Evolutionary conservation across 495 filamentous ascomycete species (phyloP).

Genomic region (Annulohypoxylon bovei): DNA sequence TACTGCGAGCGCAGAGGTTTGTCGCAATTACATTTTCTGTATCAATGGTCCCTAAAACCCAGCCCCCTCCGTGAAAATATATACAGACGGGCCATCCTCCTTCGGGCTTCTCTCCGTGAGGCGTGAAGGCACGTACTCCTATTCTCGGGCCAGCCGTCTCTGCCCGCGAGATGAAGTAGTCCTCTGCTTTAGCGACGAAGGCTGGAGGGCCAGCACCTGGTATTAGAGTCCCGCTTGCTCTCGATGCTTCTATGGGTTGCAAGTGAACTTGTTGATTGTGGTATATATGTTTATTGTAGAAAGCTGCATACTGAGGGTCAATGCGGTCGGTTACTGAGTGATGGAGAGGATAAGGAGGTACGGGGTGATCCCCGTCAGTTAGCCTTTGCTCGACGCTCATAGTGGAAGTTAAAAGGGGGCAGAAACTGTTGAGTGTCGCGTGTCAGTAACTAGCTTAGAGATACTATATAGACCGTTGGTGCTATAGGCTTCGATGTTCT

Average conservation of each 20-base stretch:
- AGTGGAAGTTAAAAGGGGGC: not conserved
- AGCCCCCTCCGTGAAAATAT: slow-evolving; percentile 68
- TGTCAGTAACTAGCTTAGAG: not conserved
- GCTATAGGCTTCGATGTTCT: not conserved
- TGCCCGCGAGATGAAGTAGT: slow-evolving; percentile 57
- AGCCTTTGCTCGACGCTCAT: slow-evolving; percentile 34
- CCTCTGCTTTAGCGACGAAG: slow-evolving; percentile 60
- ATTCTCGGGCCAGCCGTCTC: slow-evolving; percentile 61
- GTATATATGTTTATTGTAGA: slow-evolving; percentile 65
- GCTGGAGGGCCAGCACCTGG: slow-evolving; percentile 63
- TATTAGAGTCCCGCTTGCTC: slow-evolving; percentile 62
- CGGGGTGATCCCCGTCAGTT: slow-evolving; percentile 27
- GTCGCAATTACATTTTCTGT: slow-evolving; percentile 68
- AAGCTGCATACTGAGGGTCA: slow-evolving; percentile 62
- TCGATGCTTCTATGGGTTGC: slow-evolving; percentile 63
- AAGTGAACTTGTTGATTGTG: slow-evolving; percentile 55
- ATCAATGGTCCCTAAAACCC: slow-evolving; percentile 68
- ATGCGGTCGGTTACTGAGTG: slow-evolving; percentile 57
- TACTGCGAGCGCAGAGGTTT: slow-evolving; percentile 60
- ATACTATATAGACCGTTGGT: not conserved
- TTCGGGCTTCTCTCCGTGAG: slow-evolving; percentile 52
- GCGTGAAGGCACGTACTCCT: slow-evolving; percentile 59
- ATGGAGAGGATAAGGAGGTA: slow-evolving; percentile 67
- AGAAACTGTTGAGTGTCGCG: not conserved
- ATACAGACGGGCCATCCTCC: slow-evolving; percentile 66